A percentile compares a stretch with the other conserved stretches of the same genome.
Evolutionary conservation across 2,329 filamentous ascomycete species (phyloP).

Genomic region (Chaetoscypha palmicola): DNA sequence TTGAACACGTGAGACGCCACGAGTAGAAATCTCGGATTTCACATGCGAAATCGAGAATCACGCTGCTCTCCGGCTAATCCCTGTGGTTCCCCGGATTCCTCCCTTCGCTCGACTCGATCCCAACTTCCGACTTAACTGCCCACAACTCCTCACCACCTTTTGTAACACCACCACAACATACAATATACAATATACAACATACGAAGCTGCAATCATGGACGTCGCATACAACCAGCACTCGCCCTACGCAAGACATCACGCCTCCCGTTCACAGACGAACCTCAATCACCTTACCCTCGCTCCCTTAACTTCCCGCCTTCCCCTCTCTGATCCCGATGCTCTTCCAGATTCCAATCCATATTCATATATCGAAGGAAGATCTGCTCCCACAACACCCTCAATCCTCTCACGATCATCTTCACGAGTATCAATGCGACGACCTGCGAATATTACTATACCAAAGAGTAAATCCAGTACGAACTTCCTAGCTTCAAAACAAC

Average conservation of each 20-base stretch:
- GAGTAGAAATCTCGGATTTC: background rate
- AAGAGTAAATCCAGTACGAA: slow-evolving; percentile 61
- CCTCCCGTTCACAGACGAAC: slow-evolving; percentile 47
- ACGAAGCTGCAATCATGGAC: slow-evolving; percentile 42
- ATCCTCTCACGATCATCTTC: slow-evolving; percentile 53
- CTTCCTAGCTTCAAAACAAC: slow-evolving; percentile 32
- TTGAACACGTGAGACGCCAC: no score
- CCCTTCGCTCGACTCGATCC: background rate
- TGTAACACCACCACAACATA: background rate
- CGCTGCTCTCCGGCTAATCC: background rate
- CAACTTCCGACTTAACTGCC: background rate
- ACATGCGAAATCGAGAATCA: background rate
- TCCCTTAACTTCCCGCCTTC: slow-evolving; percentile 56
- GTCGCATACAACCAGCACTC: slow-evolving; percentile 54
- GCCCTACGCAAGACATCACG: slow-evolving; percentile 49
- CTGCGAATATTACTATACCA: slow-evolving; percentile 32
- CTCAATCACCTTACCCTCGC: slow-evolving; percentile 55
- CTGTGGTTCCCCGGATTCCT: background rate
- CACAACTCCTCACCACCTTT: background rate
- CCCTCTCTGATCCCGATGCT: slow-evolving; percentile 47
- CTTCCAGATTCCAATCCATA: slow-evolving; percentile 31
- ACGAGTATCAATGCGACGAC: slow-evolving; percentile 38
- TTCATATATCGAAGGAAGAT: slow-evolving; percentile 56
- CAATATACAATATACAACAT: background rate
- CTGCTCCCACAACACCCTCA: slow-evolving; percentile 57